Evolutionary conservation across 192 early-diverging fungal genomes (phyloP), one percentile per base, ranked within the genome.

Genomic region (Coemansia sp.): DNA sequence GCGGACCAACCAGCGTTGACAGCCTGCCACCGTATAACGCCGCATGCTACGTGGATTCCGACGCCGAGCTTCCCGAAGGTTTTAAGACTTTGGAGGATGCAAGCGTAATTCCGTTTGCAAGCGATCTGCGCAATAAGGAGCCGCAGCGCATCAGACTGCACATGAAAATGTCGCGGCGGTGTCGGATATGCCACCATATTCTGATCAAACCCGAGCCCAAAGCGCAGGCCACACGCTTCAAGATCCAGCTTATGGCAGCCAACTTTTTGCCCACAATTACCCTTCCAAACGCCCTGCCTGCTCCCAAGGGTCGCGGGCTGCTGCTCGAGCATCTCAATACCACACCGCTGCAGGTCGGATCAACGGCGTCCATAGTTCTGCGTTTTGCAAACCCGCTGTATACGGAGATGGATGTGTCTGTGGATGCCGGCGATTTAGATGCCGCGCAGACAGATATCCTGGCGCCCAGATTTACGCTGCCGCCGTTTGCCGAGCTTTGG

Each of bases 151-250:
- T 95, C 35, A 88, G 89, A 45, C 82, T 98, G 30, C 85, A 91
- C 30, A 93, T 90, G 58, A 95, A 95, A 69, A 85, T 88, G 23
- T 80, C 89, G 0, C 92, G 94, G 32, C 84, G 92, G 29, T 98
- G 95, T 68, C 84, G 91, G 32, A 65, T 80, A 4, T 98, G 95
- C 81, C 86, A 91, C 32, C 89, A 94, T 65, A 89, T 95, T 38
- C 77, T 98, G 19, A 88, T 93, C 56, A 95, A 95, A 65, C 94
- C 95, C 0, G 93, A 95, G 56, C 87, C 88, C 66, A 95, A 95
- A 64, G 92, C 93, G 1, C 92, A 95, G 57, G 81, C 85, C 6
- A 91, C 88, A 1, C 78, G 86, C 50, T 97, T 95, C 82, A 92
- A 90, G 65, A 92, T 97, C 73, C 91, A 92, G 66, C 81, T 92